Conservation (phyloP, 2,329 filamentous ascomycete genomes). For the Fusarium secorum region DNA sequence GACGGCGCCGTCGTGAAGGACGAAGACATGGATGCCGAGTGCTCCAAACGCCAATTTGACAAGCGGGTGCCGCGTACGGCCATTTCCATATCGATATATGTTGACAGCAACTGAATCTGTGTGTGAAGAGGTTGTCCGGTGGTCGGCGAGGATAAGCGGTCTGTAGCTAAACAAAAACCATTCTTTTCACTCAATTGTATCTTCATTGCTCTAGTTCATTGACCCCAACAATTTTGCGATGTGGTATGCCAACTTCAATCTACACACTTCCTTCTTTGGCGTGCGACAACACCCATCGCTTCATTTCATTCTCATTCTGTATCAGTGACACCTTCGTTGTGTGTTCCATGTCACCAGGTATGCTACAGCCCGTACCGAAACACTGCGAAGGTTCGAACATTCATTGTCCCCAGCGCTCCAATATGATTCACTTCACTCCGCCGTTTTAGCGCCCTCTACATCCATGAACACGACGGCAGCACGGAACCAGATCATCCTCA, state of each 20-base stretch:
- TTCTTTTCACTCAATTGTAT: not conserved
- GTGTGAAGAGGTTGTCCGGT: not conserved
- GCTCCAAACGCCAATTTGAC: not conserved
- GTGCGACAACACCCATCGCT: rapidly evolving
- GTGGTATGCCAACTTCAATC: not conserved
- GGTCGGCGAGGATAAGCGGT: not conserved
- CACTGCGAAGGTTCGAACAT: not conserved
- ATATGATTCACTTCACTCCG: not conserved
- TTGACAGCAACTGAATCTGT: not conserved
- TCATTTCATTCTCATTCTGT: not conserved
- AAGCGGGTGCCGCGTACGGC: not conserved
- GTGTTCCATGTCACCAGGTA: rapidly evolving
- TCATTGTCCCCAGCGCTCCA: not conserved
- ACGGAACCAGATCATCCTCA: rapidly evolving
- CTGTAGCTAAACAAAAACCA: not conserved
- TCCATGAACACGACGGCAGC: no score
- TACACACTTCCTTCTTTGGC: not conserved
- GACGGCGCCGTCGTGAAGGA: not conserved
- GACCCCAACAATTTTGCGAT: not conserved
- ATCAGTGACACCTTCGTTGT: no score
- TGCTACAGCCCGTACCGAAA: not conserved
- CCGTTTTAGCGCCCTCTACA: not conserved
- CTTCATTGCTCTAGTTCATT: not conserved
- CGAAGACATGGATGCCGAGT: not conserved
- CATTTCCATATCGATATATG: not conserved